Evolutionary conservation across 2,329 filamentous ascomycete genomes (phyloP).

Genomic region (Fusarium marasasianum): DNA sequence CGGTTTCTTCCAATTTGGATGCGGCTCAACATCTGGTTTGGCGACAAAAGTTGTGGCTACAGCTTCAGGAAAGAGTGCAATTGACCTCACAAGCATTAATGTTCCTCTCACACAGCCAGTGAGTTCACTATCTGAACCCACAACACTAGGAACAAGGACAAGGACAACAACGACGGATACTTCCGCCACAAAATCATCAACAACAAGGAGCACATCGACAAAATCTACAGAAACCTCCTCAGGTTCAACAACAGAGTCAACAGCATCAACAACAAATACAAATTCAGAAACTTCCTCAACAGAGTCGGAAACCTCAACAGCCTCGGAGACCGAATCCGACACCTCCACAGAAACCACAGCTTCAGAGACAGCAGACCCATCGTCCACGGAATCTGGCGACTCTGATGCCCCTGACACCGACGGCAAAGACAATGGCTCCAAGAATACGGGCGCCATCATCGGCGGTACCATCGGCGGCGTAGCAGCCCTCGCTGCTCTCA

Average conservation of each 20-base stretch:
- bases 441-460: constrained; percentile 60
- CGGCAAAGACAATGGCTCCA: constrained; percentile 42
- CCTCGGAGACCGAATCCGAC: constrained; percentile 19
- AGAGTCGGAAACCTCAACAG: constrained; percentile 15
- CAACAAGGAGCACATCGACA: constrained; percentile 10
- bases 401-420: constrained; percentile 42
- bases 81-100: constrained; percentile 52
- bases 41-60: constrained; percentile 60
- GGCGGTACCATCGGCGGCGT: constrained; percentile 64
- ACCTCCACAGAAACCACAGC: constrained; percentile 19
- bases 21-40: constrained; percentile 58
- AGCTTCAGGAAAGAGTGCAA: constrained; percentile 52
- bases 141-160: constrained; percentile 49
- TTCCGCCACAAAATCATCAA: constrained; percentile 12
- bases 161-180: constrained; percentile 18
- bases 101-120: constrained; percentile 53
- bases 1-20: constrained; percentile 66
- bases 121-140: constrained; percentile 53
- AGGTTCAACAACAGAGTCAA: background rate
- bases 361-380: constrained; percentile 34
- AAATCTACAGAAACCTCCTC: constrained; percentile 17
- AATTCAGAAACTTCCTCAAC: constrained; percentile 18
- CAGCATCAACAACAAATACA: background rate
- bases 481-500: constrained; percentile 55
- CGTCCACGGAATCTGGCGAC: constrained; percentile 29